Evolutionary conservation across 2,329 filamentous ascomycete species (phyloP), one percentile per base, ranked within the genome.

Genomic region (Leptosphaerulina australis): DNA sequence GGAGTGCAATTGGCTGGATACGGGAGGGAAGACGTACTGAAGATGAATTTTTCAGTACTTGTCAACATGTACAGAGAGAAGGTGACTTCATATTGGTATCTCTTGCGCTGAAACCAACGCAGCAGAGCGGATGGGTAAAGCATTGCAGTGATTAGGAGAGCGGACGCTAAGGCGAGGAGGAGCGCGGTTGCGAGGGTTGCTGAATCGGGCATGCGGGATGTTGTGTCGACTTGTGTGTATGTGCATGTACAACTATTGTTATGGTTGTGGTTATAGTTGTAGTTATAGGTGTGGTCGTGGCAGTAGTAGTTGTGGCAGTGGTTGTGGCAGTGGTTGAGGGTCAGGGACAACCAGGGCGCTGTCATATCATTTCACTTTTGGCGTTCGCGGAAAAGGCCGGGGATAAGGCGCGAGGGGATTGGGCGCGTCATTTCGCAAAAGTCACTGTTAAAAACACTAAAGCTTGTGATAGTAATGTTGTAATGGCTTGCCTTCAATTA

Each of bases 1-100:
- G 26, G 17, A 15, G 30, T 10, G 30, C 3, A 36, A 22, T n/a
- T n/a, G n/a, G n/a, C n/a, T n/a, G n/a, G n/a, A n/a, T n/a, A n/a
- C n/a, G n/a, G 22, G 20, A 14, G 30, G 4, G 24, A 20, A 39
- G 41, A 76, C 91, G 50, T 83, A 97, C 94, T 97, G 77, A 97
- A 96, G 66, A 96, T 87, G 76, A 96, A 93, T 75, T 96, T 96
- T 80, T 99, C 94, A 43, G 88, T 91, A 1, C 91, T 88, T 28
- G 92, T 97, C 65, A 97, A 88, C 89, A 99, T 97, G 81, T 99
- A 97, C 20, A 97, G 83, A 54, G 89, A 88, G 76, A 95, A 94
- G 10, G 93, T 97, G 73, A 97, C 93, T 78, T 99, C 94, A 72
- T 97, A 91, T 80, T 97, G 94, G 80, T 97, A 97, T 73, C 92